Base-by-base conservation (phyloP, 2,329 filamentous ascomycete genomes). In the Amphichorda felina region DNA sequence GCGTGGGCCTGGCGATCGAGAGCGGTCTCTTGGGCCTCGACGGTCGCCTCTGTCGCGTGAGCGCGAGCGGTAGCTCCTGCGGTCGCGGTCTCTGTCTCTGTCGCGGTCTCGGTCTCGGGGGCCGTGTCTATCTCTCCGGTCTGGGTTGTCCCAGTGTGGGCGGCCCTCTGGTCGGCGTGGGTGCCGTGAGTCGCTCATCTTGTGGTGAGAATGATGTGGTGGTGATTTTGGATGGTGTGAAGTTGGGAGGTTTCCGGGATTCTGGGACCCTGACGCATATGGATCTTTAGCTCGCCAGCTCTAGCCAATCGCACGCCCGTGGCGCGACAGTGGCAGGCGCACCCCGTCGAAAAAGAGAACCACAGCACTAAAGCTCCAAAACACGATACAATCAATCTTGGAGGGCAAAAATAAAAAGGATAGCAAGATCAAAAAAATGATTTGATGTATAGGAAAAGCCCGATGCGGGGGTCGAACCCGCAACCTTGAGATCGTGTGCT, bases 141-240 rank as follows among this genome's bases (percentile, higher is more conserved):
- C 62, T 9, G 63, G 57, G 29, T 70, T 66, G 41, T 81, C 75
- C 71, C 73, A 75, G 66, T 74, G 75, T 35, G 71, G 63, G 34
- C 68, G 68, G 53, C 68, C 74, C 45, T 79, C 75, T 17, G 53
- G 51, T 31, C 57, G 53, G 35, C 54, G 50, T 18, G 43, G 41
- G 32, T 56, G 50, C 33, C 56, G 50, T 13, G 50, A 40, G 41
- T 60, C 57, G 33, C 43, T 48, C 52, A 60, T 60, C 14, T 47
- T 33, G 32, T 29, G 5, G n/a, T 18, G 8, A n/a, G 36, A 4
- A 9, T 5, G 24, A 6, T 24, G 6, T 24, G 6, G 21, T 24
- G 21, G 21, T 10, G 6, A 10, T 24, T 10, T 6, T 24, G 21
- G 21, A 24, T 24, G 10, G 10, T 24, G 21, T 10, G n/a, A n/a